Conservation (phyloP, 306 rosid genomes). For the Cucurbita ficifolia region DNA sequence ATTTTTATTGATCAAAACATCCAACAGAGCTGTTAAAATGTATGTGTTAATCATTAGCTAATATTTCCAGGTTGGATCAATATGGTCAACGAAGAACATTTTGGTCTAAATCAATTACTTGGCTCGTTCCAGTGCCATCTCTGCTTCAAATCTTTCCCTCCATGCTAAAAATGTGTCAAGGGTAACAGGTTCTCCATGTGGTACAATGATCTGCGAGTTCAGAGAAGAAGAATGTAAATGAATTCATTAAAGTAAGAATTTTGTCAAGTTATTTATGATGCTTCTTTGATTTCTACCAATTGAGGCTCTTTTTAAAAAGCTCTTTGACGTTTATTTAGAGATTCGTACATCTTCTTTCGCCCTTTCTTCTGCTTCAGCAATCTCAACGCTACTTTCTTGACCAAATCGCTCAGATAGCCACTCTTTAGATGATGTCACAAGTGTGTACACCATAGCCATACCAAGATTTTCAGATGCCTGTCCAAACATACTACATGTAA, state of each 20-base stretch:
- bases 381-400: conserved; percentile 36
- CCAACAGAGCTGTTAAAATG: not conserved
- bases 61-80: not conserved
- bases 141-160: conserved; percentile 99
- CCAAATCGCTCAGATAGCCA: conserved; percentile 69
- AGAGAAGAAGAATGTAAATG: not conserved
- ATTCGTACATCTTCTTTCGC: conserved; percentile 70
- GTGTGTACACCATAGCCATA: conserved; percentile 98
- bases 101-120: conserved; percentile 38
- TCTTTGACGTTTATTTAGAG: not conserved
- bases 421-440: conserved; percentile 84
- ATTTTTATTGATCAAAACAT: not conserved
- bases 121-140: conserved; percentile 94
- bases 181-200: conserved; percentile 96
- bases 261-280: too few relatives aligned
- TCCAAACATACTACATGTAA: not conserved
- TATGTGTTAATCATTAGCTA: not conserved
- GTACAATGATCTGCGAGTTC: conserved; percentile 45
- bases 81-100: too few relatives aligned
- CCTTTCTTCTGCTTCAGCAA: conserved; percentile 69
- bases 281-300: too few relatives aligned
- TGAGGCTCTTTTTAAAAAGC: too few relatives aligned
- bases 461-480: conserved; percentile 99
- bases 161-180: conserved; percentile 83
- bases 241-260: not conserved